Conservation (phyloP, 2,329 filamentous ascomycete genomes). For the Fusarium drepaniforme region DNA sequence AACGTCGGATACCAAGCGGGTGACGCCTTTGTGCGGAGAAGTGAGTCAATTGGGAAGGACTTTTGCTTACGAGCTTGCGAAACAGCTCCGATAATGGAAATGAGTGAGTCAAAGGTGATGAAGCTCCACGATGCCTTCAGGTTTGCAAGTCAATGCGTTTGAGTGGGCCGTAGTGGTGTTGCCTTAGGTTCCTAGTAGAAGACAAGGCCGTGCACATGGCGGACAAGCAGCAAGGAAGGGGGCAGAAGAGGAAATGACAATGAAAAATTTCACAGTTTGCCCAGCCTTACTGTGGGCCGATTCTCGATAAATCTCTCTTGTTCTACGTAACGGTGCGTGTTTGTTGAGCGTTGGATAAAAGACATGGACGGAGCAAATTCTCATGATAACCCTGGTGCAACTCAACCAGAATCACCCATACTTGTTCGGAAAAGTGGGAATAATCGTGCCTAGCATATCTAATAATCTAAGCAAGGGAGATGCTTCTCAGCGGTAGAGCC, state of each 20-base stretch:
- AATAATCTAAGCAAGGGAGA: not conserved
- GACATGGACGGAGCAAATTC: not conserved
- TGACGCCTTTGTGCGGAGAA: slow-evolving; percentile 11
- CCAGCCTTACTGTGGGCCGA: not conserved
- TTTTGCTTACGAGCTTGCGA: not conserved
- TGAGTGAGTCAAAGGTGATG: not conserved
- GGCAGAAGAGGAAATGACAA: no score
- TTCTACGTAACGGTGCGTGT: no score
- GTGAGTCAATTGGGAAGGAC: slow-evolving; percentile 13
- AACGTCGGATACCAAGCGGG: slow-evolving; percentile 36
- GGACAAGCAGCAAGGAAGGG: no score
- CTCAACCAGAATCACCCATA: not conserved
- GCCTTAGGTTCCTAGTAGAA: not conserved
- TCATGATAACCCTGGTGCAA: not conserved
- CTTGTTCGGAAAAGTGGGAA: not conserved
- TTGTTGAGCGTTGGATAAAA: not conserved
- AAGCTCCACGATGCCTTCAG: not conserved
- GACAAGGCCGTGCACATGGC: not conserved
- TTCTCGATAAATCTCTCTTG: no score
- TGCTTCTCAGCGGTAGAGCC: not conserved
- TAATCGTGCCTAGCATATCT: not conserved
- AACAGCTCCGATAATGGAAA: not conserved
- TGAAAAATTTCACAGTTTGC: no score
- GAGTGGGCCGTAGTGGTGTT: not conserved
- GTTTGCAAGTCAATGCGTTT: not conserved